Evolutionary conservation across 2,329 filamentous ascomycete species (phyloP).

Genomic region (Pyricularia sp.): DNA sequence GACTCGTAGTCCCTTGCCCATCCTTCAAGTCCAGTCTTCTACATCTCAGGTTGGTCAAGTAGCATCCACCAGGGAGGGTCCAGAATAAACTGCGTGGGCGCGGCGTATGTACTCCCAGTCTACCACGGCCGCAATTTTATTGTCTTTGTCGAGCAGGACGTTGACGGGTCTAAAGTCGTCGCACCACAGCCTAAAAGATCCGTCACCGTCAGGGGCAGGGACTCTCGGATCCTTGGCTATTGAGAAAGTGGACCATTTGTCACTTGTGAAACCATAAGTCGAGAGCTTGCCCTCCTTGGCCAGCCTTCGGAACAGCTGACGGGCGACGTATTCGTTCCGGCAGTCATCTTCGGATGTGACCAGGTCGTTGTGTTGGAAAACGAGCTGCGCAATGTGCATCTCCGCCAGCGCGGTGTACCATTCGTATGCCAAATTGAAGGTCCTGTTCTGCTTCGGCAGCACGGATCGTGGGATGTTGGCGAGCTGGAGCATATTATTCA

Average conservation of each 20-base stretch:
- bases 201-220: slow-evolving; percentile 1
- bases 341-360: slow-evolving; percentile 23
- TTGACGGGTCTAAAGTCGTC: slow-evolving; percentile 20
- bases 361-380: slow-evolving; percentile 27
- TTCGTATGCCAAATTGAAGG: slow-evolving; percentile 11
- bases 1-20: slow-evolving; percentile 20
- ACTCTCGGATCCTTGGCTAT: too few relatives aligned
- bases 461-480: background rate
- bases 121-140: slow-evolving; percentile 19
- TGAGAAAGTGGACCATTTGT: slow-evolving; percentile 12
- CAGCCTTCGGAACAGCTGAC: slow-evolving; percentile 24
- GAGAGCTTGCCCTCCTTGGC: slow-evolving; percentile 14
- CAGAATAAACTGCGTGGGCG: slow-evolving; percentile 16
- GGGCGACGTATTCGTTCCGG: slow-evolving; percentile 27
- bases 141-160: slow-evolving; percentile 16
- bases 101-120: slow-evolving; percentile 27
- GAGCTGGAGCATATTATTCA: background rate
- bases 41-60: slow-evolving; percentile 16
- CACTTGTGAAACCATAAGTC: slow-evolving; percentile 14
- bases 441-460: slow-evolving; percentile 8
- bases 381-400: slow-evolving; percentile 24
- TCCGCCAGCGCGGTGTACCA: slow-evolving; percentile 26
- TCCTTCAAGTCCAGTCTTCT: slow-evolving; percentile 11
- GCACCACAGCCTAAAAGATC: slow-evolving; percentile 14
- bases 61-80: slow-evolving; percentile 24